Conservation (phyloP, 1,284 basidiomycete species). For the Xerocomus nothofagi region DNA sequence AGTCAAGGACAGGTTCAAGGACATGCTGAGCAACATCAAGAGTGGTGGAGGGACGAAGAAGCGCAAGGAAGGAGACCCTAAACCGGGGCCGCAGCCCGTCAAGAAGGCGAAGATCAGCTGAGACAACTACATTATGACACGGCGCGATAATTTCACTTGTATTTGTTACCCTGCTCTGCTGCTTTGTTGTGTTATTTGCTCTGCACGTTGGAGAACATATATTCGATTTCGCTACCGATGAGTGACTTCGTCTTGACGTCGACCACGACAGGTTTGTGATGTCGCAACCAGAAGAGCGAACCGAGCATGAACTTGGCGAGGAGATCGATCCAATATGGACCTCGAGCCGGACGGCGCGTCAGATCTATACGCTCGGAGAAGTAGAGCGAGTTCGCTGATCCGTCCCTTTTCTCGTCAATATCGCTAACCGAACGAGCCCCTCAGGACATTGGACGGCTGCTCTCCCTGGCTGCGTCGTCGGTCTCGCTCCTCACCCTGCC, state of each 20-base stretch:
- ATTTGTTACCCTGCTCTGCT: constrained; percentile 30
- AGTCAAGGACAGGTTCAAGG: constrained; percentile 51
- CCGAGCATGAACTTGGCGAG: constrained; percentile 11
- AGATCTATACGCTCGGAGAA: constrained; percentile 77
- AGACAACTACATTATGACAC: constrained; percentile 29
- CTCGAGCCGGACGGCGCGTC: constrained; percentile 75
- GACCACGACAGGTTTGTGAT: constrained; percentile 4
- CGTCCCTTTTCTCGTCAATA: not conserved
- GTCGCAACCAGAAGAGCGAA: constrained; percentile 21
- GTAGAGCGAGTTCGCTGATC: constrained; percentile 68
- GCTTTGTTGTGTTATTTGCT: constrained; percentile 33
- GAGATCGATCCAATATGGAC: constrained; percentile 75
- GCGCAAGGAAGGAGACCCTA: constrained; percentile 62
- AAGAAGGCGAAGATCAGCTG: constrained; percentile 65
- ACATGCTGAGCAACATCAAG: constrained; percentile 51
- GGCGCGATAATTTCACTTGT: constrained; percentile 31
- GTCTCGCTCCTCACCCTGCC: constrained; percentile 75
- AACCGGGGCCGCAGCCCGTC: constrained; percentile 57
- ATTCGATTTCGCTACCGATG: not conserved
- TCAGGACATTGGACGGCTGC: constrained; percentile 72
- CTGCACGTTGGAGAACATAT: constrained; percentile 4
- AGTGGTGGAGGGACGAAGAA: constrained; percentile 50
- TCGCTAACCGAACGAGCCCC: not conserved
- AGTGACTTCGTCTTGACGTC: not conserved
- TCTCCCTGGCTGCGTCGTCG: constrained; percentile 71